A percentile compares a stretch with the other conserved stretches of the same genome.
Evolutionary conservation across 768 basidiomycete species (phyloP).

Genomic region (Trametes cinnabarina): DNA sequence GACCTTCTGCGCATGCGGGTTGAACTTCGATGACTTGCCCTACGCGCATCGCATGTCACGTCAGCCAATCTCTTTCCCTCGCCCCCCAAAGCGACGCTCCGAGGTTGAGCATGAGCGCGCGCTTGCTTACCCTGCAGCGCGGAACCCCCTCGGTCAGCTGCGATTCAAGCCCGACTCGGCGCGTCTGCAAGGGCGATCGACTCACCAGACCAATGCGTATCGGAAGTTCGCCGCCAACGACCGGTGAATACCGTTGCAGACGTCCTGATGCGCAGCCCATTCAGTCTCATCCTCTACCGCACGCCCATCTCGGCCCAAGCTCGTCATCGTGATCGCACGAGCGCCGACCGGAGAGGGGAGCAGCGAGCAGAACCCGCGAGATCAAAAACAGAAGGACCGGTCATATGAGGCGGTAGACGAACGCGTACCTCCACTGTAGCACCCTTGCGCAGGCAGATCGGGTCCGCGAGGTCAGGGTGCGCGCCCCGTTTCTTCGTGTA

Average conservation of each 20-base stretch:
- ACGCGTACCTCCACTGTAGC: slow-evolving; percentile 81
- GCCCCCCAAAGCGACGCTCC: neutral
- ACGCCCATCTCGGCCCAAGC: neutral
- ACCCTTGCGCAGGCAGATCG: slow-evolving; percentile 85
- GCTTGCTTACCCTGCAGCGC: slow-evolving; percentile 20
- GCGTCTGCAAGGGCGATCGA: slow-evolving; percentile 4
- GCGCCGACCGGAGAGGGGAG: neutral
- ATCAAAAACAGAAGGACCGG: neutral
- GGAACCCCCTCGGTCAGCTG: slow-evolving; percentile 1
- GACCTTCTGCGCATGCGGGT: slow-evolving; percentile 92
- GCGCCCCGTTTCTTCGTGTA: slow-evolving; percentile 98
- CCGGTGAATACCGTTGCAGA: slow-evolving; percentile 91
- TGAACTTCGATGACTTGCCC: slow-evolving; percentile 94
- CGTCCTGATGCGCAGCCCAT: slow-evolving; percentile 47
- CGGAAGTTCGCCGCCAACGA: slow-evolving; percentile 89
- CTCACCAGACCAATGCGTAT: slow-evolving; percentile 90
- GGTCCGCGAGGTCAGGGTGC: slow-evolving; percentile 88
- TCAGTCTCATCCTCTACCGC: neutral
- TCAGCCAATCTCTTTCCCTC: slow-evolving; percentile 2
- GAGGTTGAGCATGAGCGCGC: neutral
- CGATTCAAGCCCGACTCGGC: neutral
- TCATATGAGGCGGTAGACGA: neutral
- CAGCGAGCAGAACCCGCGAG: neutral
- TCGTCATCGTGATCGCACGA: neutral
- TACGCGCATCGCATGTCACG: slow-evolving; percentile 27